These are phyloP conservation scores for Emergomyces pasteurianus DNA, from an alignment of 2,329 filamentous ascomycete genomes.

Conservation along the genomic window DNA sequence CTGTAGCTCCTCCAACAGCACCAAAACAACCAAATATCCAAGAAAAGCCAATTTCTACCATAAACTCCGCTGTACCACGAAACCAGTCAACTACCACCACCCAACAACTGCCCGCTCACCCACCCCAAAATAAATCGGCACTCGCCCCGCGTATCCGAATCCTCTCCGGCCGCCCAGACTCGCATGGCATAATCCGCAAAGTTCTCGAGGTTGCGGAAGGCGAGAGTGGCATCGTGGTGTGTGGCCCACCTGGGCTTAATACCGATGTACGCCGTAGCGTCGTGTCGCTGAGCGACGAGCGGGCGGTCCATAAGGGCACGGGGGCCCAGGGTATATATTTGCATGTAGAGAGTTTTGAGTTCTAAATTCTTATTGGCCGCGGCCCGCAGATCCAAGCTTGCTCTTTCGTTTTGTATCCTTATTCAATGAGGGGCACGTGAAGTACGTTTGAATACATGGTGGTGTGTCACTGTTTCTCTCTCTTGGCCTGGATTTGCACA, in stretches of 20 bases:
- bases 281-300: constrained; percentile 48
- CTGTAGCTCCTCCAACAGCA: constrained; percentile 9
- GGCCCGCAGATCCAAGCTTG: no score
- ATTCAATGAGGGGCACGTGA: no score
- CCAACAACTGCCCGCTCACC: neutral
- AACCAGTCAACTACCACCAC: neutral
- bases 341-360: constrained; percentile 48
- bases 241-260: constrained; percentile 45
- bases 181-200: constrained; percentile 41
- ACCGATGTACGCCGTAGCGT: constrained; percentile 45
- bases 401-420: no score
- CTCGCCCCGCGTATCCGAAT: constrained; percentile 21
- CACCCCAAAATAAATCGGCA: constrained; percentile 9
- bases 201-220: constrained; percentile 47
- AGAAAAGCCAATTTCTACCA: constrained; percentile 5
- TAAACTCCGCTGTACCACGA: constrained; percentile 13
- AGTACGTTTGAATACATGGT: no score
- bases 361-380: no score
- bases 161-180: constrained; percentile 41
- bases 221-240: constrained; percentile 52
- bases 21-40: constrained; percentile 2
- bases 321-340: constrained; percentile 53
- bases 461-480: no score
- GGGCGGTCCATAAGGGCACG: constrained; percentile 55
- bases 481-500: no score